phyloP scores from a whole-genome alignment of 2,329 filamentous ascomycete species.

The Nemania sp. region DNA sequence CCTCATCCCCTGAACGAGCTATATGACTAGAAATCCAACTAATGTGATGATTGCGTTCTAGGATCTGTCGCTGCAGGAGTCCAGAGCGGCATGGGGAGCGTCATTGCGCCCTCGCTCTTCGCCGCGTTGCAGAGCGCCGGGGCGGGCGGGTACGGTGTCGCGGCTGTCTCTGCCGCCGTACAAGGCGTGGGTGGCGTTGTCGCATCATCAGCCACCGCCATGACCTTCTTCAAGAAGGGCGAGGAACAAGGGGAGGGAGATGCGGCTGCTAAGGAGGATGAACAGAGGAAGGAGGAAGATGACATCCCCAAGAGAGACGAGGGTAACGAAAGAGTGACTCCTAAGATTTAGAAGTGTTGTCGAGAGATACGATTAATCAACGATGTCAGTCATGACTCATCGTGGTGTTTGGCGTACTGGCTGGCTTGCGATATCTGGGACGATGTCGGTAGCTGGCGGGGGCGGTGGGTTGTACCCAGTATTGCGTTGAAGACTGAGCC shows the following conservation, averaged over 20 bases:
- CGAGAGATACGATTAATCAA: too few relatives aligned
- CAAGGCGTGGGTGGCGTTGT: constrained; percentile 21
- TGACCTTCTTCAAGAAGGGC: background rate
- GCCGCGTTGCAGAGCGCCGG: constrained; percentile 35
- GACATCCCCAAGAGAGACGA: background rate
- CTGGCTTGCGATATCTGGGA: too few relatives aligned
- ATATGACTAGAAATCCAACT: background rate
- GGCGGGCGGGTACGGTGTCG: constrained; percentile 33
- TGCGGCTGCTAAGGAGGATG: background rate
- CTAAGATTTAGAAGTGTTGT: background rate
- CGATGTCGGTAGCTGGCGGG: too few relatives aligned
- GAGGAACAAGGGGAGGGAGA: background rate
- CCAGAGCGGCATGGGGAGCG: constrained; percentile 32
- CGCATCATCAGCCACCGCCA: background rate
- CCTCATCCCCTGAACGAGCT: background rate
- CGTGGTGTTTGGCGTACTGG: too few relatives aligned
- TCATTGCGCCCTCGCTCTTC: constrained; percentile 29
- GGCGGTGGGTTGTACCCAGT: too few relatives aligned
- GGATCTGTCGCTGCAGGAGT: constrained; percentile 30
- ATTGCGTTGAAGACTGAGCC: too few relatives aligned
- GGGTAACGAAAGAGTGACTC: background rate
- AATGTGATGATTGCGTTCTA: constrained; percentile 7
- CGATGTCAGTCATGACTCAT: too few relatives aligned
- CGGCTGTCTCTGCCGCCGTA: constrained; percentile 25
- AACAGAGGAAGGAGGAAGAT: background rate